These are phyloP conservation scores for Solanum virginianum DNA, from an alignment of 257 asterid species.

Conservation along the genomic window DNA sequence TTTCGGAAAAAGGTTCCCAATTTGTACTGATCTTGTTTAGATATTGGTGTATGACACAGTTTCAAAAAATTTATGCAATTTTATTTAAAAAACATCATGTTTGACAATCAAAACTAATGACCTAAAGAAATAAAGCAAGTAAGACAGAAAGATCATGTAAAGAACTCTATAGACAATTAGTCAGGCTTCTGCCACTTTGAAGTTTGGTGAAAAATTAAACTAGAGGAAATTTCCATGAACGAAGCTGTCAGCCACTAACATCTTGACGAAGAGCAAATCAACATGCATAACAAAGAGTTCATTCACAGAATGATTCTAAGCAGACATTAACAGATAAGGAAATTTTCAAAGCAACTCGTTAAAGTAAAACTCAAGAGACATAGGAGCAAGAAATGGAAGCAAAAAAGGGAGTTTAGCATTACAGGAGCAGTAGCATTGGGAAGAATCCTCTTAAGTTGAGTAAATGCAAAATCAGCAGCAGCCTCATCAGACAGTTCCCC, in stretches of 20 bases:
- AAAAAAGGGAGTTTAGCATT: background rate
- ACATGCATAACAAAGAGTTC: background rate
- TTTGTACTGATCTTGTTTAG: background rate
- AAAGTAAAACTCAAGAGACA: background rate
- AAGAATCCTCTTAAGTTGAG: slow-evolving; percentile 69
- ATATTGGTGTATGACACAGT: background rate
- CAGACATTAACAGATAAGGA: background rate
- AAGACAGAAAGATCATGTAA: background rate
- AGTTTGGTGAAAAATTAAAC: background rate
- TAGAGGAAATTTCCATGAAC: background rate
- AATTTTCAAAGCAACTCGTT: background rate
- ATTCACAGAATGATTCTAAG: background rate
- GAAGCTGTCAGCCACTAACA: background rate
- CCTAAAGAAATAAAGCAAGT: background rate
- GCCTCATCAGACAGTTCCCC: slow-evolving; percentile 81
- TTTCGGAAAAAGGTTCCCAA: background rate
- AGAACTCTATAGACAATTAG: background rate
- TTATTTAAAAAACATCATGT: background rate
- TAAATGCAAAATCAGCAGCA: slow-evolving; percentile 79
- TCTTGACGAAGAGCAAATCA: background rate
- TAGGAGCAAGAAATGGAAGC: background rate
- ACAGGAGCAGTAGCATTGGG: slow-evolving; percentile 89
- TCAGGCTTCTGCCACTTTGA: background rate
- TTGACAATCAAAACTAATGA: background rate
- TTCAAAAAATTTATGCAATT: background rate